A percentile compares a stretch with the other conserved stretches of the same genome.
phyloP scores from a whole-genome alignment of 2,329 filamentous ascomycete genomes.

The Ophiostoma fasciatum region DNA sequence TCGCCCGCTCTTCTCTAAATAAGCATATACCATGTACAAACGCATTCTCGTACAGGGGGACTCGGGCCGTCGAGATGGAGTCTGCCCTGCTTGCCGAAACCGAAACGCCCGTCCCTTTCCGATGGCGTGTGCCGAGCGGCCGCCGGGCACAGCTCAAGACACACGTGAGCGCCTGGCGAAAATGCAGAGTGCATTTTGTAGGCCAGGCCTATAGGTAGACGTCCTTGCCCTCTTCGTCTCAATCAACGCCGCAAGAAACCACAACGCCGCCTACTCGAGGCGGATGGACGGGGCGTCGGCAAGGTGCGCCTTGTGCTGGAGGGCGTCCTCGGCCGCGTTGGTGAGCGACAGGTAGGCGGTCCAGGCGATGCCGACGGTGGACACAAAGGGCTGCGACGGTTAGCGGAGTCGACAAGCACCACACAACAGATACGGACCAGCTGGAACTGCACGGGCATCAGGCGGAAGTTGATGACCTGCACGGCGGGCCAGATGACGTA shows the following conservation, averaged over 20 bases:
- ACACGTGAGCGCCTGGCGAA: too few relatives aligned
- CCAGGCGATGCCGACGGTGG: slow-evolving; percentile 91
- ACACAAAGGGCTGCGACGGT: slow-evolving; percentile 67
- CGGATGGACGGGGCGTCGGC: slow-evolving; percentile 23
- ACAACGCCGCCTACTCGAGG: slow-evolving; percentile 14
- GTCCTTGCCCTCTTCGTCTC: too few relatives aligned
- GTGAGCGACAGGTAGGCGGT: slow-evolving; percentile 89
- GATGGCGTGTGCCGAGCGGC: too few relatives aligned
- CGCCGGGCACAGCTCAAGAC: too few relatives aligned
- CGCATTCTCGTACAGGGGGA: too few relatives aligned
- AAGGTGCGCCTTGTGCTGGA: slow-evolving; percentile 16
- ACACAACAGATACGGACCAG: slow-evolving; percentile 47
- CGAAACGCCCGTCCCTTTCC: too few relatives aligned
- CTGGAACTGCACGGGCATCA: slow-evolving; percentile 93
- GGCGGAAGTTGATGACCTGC: slow-evolving; percentile 88
- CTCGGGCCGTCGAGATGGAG: too few relatives aligned
- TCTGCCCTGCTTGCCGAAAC: too few relatives aligned
- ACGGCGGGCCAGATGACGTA: slow-evolving; percentile 91
- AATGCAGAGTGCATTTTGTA: too few relatives aligned
- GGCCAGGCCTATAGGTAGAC: too few relatives aligned
- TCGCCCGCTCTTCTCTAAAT: too few relatives aligned
- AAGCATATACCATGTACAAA: too few relatives aligned
- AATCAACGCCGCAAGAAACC: not conserved
- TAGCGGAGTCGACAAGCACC: slow-evolving; percentile 14
- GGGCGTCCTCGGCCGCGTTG: slow-evolving; percentile 66